Percentiles rank a stretch among this genome's conserved stretches.
Evolutionary conservation across 805 yeast species (phyloP).

Genomic region (Komagataella populi): DNA sequence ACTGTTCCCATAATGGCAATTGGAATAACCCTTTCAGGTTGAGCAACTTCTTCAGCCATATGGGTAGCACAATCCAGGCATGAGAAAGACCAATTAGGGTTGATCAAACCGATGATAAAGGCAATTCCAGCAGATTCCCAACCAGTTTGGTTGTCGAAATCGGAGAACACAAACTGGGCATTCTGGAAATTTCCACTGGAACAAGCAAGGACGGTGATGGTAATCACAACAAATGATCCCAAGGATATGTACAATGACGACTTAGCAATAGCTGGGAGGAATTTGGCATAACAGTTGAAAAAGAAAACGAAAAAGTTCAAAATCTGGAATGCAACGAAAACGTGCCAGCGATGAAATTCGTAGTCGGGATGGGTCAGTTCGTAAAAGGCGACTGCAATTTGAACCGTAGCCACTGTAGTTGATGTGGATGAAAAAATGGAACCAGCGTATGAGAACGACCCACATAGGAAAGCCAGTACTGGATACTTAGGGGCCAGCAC

Average conservation of each 20-base stretch:
- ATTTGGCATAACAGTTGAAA: conserved; percentile 36
- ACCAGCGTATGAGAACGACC: conserved; percentile 52
- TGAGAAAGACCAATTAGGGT: conserved; percentile 58
- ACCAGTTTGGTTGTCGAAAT: conserved; percentile 43
- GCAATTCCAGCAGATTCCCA: conserved; percentile 48
- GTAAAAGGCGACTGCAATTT: conserved; percentile 37
- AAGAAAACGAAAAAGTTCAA: conserved; percentile 26
- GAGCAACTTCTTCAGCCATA: conserved; percentile 50
- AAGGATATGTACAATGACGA: conserved; percentile 38
- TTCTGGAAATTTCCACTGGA: conserved; percentile 37
- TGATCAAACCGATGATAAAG: conserved; percentile 55
- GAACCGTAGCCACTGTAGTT: conserved; percentile 38
- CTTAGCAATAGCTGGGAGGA: conserved; percentile 36
- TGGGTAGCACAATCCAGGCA: conserved; percentile 64
- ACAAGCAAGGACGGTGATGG: conserved; percentile 37
- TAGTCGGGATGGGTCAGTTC: conserved; percentile 15
- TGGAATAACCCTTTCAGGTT: conserved; percentile 48
- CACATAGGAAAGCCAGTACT: conserved; percentile 43
- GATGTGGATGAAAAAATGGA: conserved; percentile 50
- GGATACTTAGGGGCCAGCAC: conserved; percentile 34
- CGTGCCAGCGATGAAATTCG: conserved; percentile 35
- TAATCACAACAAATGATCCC: conserved; percentile 36
- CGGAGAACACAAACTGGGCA: conserved; percentile 38
- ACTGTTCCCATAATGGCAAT: conserved; percentile 50
- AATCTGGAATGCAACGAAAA: conserved; percentile 34